These are phyloP conservation scores for Trypanosoma brucei DNA, from an alignment of 208 protist genomes.

Conservation along the genomic window DNA sequence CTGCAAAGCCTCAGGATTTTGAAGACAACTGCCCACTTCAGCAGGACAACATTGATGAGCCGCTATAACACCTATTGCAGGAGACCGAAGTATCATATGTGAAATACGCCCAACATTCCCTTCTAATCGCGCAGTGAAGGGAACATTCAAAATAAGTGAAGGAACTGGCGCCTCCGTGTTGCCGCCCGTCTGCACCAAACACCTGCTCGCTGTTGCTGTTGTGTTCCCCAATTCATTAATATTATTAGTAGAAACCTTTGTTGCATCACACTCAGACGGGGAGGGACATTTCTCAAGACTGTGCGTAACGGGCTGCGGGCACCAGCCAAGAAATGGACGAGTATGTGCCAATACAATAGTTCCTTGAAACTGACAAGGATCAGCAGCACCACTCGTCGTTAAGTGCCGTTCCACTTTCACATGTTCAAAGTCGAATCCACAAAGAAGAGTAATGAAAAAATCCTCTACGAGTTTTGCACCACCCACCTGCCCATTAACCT, in stretches of 20 bases:
- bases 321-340: constrained; percentile 72
- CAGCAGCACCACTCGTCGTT: constrained; percentile 6
- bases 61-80: constrained; percentile 23
- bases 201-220: no score
- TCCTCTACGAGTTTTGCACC: constrained; percentile 46
- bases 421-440: constrained; percentile 71
- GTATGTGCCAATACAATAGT: constrained; percentile 57
- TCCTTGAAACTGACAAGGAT: constrained; percentile 44
- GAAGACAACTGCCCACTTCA: constrained; percentile 27
- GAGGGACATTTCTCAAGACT: neutral
- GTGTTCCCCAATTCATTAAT: no score
- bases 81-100: constrained; percentile 54
- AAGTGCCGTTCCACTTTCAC: constrained; percentile 37
- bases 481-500: constrained; percentile 62
- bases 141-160: constrained; percentile 23
- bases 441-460: constrained; percentile 52
- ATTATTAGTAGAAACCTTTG: no score
- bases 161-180: neutral
- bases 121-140: constrained; percentile 57
- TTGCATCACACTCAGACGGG: neutral
- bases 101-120: constrained; percentile 28
- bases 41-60: constrained; percentile 25
- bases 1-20: constrained; percentile 35
- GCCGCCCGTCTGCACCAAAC: no score
- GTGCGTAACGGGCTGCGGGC: constrained; percentile 19